Conservation (phyloP, 78 protist genomes). For the Anaeramoeba ignava region DNA sequence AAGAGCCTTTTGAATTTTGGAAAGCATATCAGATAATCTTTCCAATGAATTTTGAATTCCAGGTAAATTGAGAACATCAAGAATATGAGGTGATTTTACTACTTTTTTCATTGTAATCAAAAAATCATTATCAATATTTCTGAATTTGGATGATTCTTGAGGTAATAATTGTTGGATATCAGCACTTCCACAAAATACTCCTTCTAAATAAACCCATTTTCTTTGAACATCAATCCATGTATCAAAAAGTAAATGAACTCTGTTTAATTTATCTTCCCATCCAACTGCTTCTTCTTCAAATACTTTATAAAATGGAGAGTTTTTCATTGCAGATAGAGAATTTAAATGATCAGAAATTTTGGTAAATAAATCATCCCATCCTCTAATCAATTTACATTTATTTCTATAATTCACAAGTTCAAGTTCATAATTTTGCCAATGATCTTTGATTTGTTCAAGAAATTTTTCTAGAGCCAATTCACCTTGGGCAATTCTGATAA, state of each 20-base stretch:
- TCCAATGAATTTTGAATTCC: conserved; percentile 48
- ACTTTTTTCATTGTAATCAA: conserved; percentile 46
- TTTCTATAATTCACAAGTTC: conserved; percentile 61
- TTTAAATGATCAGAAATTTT: conserved; percentile 53
- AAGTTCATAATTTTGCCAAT: conserved; percentile 57
- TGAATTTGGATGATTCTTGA: conserved; percentile 56
- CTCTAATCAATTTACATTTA: conserved; percentile 48
- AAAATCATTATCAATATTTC: conserved; percentile 61
- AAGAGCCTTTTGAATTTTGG: conserved; percentile 18
- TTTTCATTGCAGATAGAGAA: conserved; percentile 60
- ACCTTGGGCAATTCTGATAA: conserved; percentile 77
- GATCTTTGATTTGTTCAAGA: conserved; percentile 53
- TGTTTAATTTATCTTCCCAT: conserved; percentile 75
- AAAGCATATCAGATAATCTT: conserved; percentile 39
- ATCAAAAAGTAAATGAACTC: conserved; percentile 45
- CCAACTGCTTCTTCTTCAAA: conserved; percentile 63
- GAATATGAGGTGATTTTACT: conserved; percentile 26
- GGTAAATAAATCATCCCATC: conserved; percentile 89
- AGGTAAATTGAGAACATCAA: conserved; percentile 57
- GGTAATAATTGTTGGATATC: conserved; percentile 82
- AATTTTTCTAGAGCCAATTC: conserved; percentile 86
- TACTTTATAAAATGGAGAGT: conserved; percentile 84
- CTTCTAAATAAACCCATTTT: conserved; percentile 87
- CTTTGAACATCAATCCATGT: conserved; percentile 85
- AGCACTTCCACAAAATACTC: conserved; percentile 68